Base-by-base conservation (phyloP, 768 basidiomycete species). In the Termitomyces sp. region DNA sequence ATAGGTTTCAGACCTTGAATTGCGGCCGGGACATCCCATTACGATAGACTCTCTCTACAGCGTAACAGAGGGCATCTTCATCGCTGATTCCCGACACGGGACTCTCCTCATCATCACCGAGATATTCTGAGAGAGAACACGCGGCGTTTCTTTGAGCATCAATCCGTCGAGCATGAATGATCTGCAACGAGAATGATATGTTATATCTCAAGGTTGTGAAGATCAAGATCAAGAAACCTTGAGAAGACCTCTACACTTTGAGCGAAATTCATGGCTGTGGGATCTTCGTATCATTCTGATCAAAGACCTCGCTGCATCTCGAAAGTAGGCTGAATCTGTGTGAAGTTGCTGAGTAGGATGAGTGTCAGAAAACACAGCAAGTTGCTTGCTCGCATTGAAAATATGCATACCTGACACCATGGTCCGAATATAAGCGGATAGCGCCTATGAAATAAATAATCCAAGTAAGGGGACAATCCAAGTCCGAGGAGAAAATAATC, bases 361-460 rank as follows among this genome's bases (percentile, higher is more conserved):
- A 46, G 43, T 42, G 53, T 31, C 7, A 43, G 27, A 6, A n/a
- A 46, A 39, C 36, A 46, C 18, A n/a, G 44, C 50, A 34, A 27
- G 26, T 37, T 37, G 49, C 46, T 37, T 37, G 49, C 46, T 46
- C 57, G 54, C 54, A 57, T 59, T 47, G 55, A 12, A 24, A 14
- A 20, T 26, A 43, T 47, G 18, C 42, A 67, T 73, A 86, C 89
- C 74, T 78, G 77, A 65, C 77, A 75, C 83, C 84, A 85, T 27
- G 76, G 69, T 2, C 90, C 90, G 67, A 92, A 92, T 56, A 91
- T 80, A 39, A 90, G 74, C 22, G 90, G 90, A 71, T 91, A 90
- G 3, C 84, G 83, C 64, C 90, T 92, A 62, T 36, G 22, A 54
- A 39, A 44, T 13, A 12, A 9, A 6, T 20, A 48, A 39, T 44